These are phyloP conservation scores for Dendrocalamus sinicus DNA, from an alignment of 176 grass and related monocot genomes.

Conservation along the genomic window DNA sequence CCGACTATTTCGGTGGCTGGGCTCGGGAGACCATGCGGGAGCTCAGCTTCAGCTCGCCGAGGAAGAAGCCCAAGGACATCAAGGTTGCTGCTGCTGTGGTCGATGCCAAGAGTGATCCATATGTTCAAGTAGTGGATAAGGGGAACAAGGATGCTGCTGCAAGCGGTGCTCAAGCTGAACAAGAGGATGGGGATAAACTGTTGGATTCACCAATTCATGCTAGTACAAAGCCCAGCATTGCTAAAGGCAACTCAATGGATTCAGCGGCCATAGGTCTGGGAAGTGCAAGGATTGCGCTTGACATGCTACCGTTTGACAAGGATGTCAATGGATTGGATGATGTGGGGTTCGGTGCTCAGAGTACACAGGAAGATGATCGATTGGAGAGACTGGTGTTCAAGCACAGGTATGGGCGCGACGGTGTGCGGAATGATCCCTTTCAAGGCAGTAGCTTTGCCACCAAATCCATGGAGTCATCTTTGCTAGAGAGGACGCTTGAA, in stretches of 20 bases:
- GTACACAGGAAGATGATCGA: not conserved
- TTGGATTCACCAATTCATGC: not conserved
- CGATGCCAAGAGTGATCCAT: too few relatives aligned
- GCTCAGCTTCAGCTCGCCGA: slow-evolving; percentile 48
- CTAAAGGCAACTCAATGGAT: not conserved
- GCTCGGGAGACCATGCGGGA: slow-evolving; percentile 58
- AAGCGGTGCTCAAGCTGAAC: not conserved
- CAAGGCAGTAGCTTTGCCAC: slow-evolving; percentile 33
- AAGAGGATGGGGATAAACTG: not conserved
- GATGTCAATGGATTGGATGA: slow-evolving; percentile 28
- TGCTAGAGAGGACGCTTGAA: slow-evolving; percentile 71
- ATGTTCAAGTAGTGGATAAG: too few relatives aligned
- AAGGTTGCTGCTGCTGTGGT: not conserved
- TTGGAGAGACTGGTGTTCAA: not conserved
- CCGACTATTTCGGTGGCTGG: slow-evolving; percentile 46
- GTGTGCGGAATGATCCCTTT: not conserved
- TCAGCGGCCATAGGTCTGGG: not conserved
- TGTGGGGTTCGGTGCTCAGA: not conserved
- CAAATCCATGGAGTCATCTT: slow-evolving; percentile 58
- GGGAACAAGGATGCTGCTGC: too few relatives aligned
- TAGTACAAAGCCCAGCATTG: not conserved
- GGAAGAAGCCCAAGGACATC: slow-evolving; percentile 44
- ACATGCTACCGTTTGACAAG: slow-evolving; percentile 57
- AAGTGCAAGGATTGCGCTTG: slow-evolving; percentile 4
- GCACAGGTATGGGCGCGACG: not conserved